Base-by-base conservation (phyloP, 179 eudicot genomes). In the Silene noctiflora region DNA sequence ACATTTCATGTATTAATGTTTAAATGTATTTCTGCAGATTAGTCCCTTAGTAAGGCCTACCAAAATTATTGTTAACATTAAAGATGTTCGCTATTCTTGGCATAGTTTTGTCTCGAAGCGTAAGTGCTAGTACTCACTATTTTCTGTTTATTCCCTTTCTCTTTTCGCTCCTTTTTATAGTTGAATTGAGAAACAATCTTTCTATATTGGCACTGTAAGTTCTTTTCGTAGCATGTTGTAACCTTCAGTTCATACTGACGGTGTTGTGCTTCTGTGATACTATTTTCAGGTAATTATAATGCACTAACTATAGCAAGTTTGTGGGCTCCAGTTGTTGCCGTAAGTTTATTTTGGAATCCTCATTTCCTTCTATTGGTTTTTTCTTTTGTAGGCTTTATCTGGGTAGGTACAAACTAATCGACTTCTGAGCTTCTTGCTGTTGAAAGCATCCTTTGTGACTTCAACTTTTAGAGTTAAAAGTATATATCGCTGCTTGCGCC, bases 271-370 rank as follows among this genome's bases (percentile, higher is more conserved):
- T 31, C 77, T 78, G 65, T 82, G 35, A 65, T 75, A 6, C 7
- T 72, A 53, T 72, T 56, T 56, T 56, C 96, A 95, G 99, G 86
- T 68, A 95, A 95, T 80, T 79, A 95, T 69, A 91, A 95, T 72
- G 82, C 84, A n/a, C 85, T 95, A 73, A 89, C 98, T 4, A 27
- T 95, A 29, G 96, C 86, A 78, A 87, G 92, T 86, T 81, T 95
- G 76, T 95, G 99, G 99, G 97, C 95, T 76, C 99, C 99, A 63
- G 92, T 93, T 78, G 74, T 95, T 77, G 99, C 99, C 79, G 99
- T 95, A 86, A 95, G 97, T 84, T 76, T 66, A 71, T 33, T 58
- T 4, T 6, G 6, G 59, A 56, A 17, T 5, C 60, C 60, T 11
- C 19, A 19, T 35, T 19, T 24, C 4, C 16, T 3, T 72, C 51